phyloP scores from a whole-genome alignment of 2,329 filamentous ascomycete species.

The Orbilia oligospora region DNA sequence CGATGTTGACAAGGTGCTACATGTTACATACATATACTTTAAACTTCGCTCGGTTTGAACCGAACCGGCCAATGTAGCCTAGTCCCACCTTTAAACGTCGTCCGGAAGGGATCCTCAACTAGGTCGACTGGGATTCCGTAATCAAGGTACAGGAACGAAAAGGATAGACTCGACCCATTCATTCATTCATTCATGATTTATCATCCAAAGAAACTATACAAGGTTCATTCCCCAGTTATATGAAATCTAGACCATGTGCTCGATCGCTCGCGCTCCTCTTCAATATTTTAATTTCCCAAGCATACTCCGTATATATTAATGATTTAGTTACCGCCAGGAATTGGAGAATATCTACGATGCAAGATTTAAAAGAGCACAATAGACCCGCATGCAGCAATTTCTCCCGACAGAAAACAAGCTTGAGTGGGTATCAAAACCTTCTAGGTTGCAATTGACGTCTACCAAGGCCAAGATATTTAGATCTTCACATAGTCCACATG shows the following conservation, averaged over 20 bases:
- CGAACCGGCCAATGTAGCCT: conserved; percentile 1
- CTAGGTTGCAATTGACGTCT: neutral
- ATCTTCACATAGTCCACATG: neutral
- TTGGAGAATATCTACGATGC: conserved; percentile 19
- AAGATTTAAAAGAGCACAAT: too few relatives aligned
- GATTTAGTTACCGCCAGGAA: neutral
- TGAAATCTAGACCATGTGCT: too few relatives aligned
- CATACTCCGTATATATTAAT: too few relatives aligned
- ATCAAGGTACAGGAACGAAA: conserved; percentile 40
- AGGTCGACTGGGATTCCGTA: conserved; percentile 29
- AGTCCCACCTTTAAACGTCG: conserved; percentile 16
- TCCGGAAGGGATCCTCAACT: conserved; percentile 33
- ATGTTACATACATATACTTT: too few relatives aligned
- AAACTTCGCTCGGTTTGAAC: conserved; percentile 34
- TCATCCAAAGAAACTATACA: neutral
- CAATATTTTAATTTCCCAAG: too few relatives aligned
- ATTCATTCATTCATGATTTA: too few relatives aligned
- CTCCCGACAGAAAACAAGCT: neutral
- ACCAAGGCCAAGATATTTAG: conserved; percentile 1
- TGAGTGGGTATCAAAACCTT: too few relatives aligned
- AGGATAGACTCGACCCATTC: neutral
- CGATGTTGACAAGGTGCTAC: conserved; percentile 18
- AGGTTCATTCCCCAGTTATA: neutral
- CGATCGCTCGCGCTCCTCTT: too few relatives aligned
- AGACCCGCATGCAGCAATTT: neutral